Percentiles rank a stretch among this genome's conserved stretches.
These are phyloP conservation scores for Sodiomyces alkalinus DNA, from an alignment of 2,329 filamentous ascomycete genomes.

Conservation along the genomic window DNA sequence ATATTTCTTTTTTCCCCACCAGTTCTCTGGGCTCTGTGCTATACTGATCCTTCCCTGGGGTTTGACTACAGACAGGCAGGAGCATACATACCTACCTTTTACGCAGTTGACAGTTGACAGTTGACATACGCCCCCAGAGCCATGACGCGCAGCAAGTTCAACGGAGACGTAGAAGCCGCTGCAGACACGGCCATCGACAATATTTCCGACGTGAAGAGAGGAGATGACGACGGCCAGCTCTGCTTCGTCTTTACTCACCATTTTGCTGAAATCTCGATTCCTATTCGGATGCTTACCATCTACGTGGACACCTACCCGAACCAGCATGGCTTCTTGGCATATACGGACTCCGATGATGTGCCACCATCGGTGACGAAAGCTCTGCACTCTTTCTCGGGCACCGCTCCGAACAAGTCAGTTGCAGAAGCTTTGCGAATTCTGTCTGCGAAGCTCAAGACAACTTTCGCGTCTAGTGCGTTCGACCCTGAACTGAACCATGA, in stretches of 20 bases:
- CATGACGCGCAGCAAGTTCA: slow-evolving; percentile 55
- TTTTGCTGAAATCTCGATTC: slow-evolving; percentile 12
- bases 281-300: slow-evolving; percentile 9
- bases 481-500: slow-evolving; percentile 20
- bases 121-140: too few species aligned
- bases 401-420: slow-evolving; percentile 26
- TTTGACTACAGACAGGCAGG: too few species aligned
- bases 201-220: slow-evolving; percentile 39
- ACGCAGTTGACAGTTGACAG: too few species aligned
- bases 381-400: too few species aligned
- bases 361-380: too few species aligned
- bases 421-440: slow-evolving; percentile 16
- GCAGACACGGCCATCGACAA: slow-evolving; percentile 23
- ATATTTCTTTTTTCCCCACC: too few species aligned
- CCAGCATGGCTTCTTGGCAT: slow-evolving; percentile 24
- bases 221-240: slow-evolving; percentile 59
- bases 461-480: slow-evolving; percentile 9
- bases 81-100: too few species aligned
- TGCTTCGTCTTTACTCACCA: slow-evolving; percentile 36
- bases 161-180: slow-evolving; percentile 35
- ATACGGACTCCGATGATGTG: slow-evolving; percentile 22
- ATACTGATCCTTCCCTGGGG: too few species aligned
- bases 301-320: slow-evolving; percentile 22
- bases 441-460: slow-evolving; percentile 12
- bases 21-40: too few species aligned